Evolutionary conservation across 305 asterid genomes (phyloP), one percentile per base, ranked within the genome.

Genomic region (Rubia balearica): DNA sequence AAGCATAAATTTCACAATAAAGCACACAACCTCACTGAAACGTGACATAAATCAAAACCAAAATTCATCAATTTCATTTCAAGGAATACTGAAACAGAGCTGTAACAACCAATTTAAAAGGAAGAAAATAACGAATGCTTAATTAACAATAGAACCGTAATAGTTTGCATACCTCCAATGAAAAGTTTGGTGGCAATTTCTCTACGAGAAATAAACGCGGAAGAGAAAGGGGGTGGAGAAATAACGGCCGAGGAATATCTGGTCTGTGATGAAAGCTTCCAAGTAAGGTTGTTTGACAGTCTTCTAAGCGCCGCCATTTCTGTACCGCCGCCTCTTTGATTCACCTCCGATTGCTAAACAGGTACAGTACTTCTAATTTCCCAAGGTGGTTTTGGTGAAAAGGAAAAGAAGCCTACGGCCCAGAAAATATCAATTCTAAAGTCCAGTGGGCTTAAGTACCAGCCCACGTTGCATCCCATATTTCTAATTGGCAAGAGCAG

Each of bases 121-220:
- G 5, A 38, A 6, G 19, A 5, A 7, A 8, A 45, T 57, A 53
- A 38, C 12, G 12, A 5, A 1, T 6, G 36, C 27, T 60, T n/a
- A 0, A 21, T 62, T 36, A 38, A 19, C 43, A 17, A 6, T 40
- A 8, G 6, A 36, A n/a, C 10, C 3, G 0, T 5, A 30, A 30
- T 7, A 8, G 3, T 19, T 30, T 21, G 43, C 9, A 19, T 33
- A 91, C 97, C 97, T 82, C 95, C 97, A 71, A 91, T 81, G 67
- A 89, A 91, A 74, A 91, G 91, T 90, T 88, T 91, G 57, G 91
- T 84, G 69, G 91, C 88, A 64, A 91, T 80, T 79, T 93, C 93
- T 79, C 96, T 83, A 49, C 79, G 79, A 66, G 89, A 81, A 75
- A 84, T 76, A 65, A 80, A 75, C 76, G 80, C 30, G n/a, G 82